Evolutionary conservation across 2,329 filamentous ascomycete genomes (phyloP).

Genomic region (Tolypocladium ovalisporum): DNA sequence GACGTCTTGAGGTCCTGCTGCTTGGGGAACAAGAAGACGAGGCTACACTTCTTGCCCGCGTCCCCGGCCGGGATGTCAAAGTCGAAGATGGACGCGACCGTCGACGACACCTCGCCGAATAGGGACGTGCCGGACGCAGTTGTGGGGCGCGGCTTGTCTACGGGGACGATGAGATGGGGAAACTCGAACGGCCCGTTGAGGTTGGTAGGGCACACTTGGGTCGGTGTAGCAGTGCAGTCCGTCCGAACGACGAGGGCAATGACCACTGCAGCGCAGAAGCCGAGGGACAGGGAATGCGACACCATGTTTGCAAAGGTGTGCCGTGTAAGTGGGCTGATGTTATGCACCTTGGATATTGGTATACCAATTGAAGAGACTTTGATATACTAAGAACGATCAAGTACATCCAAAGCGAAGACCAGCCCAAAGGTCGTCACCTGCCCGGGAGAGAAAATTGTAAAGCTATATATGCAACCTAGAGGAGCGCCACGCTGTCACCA

Average conservation of each 20-base stretch:
- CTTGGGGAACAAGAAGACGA: slow-evolving; percentile 54
- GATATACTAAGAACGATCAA: not conserved
- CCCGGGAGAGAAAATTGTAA: not conserved
- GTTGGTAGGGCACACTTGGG: slow-evolving; percentile 28
- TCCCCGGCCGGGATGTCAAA: slow-evolving; percentile 50
- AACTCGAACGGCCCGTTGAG: slow-evolving; percentile 38
- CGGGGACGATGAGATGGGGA: slow-evolving; percentile 52
- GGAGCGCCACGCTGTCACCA: not conserved
- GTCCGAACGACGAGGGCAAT: slow-evolving; percentile 7
- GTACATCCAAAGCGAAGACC: too few relatives aligned
- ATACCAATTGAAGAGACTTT: not conserved
- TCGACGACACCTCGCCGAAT: slow-evolving; percentile 43
- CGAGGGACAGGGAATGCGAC: not conserved
- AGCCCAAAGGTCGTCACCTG: not conserved
- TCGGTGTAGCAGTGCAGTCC: slow-evolving; percentile 7
- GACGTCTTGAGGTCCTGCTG: slow-evolving; percentile 47
- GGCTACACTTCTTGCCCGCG: slow-evolving; percentile 46
- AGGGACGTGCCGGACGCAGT: slow-evolving; percentile 39
- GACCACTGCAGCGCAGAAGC: slow-evolving; percentile 5
- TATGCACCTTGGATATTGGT: not conserved
- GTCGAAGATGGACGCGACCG: slow-evolving; percentile 52
- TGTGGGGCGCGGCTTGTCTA: slow-evolving; percentile 43
- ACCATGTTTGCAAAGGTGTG: not conserved
- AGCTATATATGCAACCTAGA: not conserved
- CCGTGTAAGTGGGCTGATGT: not conserved